These are phyloP conservation scores for Talaromyces sp. DNA, from an alignment of 2,329 filamentous ascomycete species.

Conservation along the genomic window DNA sequence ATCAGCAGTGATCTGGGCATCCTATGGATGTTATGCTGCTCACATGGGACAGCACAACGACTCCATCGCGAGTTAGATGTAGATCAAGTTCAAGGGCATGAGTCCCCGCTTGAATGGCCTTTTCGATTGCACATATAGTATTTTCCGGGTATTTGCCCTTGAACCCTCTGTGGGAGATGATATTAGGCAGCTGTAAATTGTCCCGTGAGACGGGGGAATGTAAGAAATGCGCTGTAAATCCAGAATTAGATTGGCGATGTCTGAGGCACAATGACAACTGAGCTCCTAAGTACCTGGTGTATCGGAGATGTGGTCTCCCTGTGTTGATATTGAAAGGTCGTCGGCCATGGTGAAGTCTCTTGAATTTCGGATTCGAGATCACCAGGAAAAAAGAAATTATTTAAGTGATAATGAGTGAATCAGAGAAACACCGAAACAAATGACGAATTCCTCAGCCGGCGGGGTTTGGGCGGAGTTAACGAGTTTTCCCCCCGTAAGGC, in stretches of 20 bases:
- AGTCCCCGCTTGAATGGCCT: constrained; percentile 71
- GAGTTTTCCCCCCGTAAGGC: not conserved
- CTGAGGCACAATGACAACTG: not conserved
- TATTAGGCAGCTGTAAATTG: constrained; percentile 32
- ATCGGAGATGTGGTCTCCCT: not conserved
- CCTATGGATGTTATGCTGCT: constrained; percentile 21
- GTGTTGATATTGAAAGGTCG: not conserved
- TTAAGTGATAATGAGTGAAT: too few species aligned
- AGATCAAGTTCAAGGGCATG: constrained; percentile 88
- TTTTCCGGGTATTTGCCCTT: constrained; percentile 83
- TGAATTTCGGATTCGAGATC: too few species aligned
- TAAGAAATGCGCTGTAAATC: constrained; percentile 15
- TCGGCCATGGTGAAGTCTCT: constrained; percentile 15
- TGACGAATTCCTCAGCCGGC: not conserved
- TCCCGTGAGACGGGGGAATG: constrained; percentile 8
- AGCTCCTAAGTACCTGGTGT: constrained; percentile 12
- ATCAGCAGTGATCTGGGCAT: constrained; percentile 8
- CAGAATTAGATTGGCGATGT: not conserved
- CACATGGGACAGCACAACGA: constrained; percentile 84
- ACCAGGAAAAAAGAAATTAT: too few species aligned
- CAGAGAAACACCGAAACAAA: too few species aligned
- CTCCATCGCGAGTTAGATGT: constrained; percentile 77
- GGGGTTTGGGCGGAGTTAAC: constrained; percentile 17
- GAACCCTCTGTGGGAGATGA: constrained; percentile 50
- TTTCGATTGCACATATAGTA: constrained; percentile 75